These are phyloP conservation scores for Exophiala aquamarina DNA, from an alignment of 2,329 filamentous ascomycete species.

Conservation along the genomic window DNA sequence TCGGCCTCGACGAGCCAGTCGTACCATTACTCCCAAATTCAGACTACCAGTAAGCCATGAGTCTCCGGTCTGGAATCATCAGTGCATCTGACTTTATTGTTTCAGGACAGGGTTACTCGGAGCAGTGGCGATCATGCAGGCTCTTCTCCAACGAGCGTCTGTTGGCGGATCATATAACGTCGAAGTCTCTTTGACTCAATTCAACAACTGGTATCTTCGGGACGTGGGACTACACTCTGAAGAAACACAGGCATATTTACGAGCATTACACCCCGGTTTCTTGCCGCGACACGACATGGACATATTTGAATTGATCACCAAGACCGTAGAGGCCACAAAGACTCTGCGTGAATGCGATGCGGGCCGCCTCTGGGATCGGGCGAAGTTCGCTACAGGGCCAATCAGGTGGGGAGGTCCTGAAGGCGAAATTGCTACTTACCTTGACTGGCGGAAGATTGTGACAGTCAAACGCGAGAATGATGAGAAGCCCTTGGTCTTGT, in stretches of 20 bases:
- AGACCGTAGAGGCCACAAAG: background rate
- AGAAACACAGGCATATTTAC: background rate
- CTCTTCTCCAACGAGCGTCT: background rate
- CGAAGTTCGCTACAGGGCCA: background rate
- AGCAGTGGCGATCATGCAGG: background rate
- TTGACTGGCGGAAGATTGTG: background rate
- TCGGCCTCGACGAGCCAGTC: slow-evolving; percentile 34
- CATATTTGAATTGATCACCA: background rate
- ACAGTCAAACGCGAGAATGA: background rate
- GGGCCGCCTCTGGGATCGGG: background rate
- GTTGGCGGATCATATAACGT: background rate
- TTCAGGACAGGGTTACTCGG: background rate
- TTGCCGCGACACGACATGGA: background rate
- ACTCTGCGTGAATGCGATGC: background rate
- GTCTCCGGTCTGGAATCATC: background rate
- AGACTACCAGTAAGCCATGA: slow-evolving; percentile 29
- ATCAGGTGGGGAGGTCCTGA: background rate
- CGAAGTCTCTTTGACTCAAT: background rate
- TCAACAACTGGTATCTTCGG: slow-evolving; percentile 1
- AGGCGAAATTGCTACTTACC: background rate
- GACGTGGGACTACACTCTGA: background rate
- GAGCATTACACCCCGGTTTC: background rate
- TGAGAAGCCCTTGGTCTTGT: background rate
- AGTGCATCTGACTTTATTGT: no score
- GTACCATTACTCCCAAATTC: slow-evolving; percentile 52